Percentiles rank a stretch among this genome's conserved stretches.
These are phyloP conservation scores for Pistacia integerrima DNA, from an alignment of 345 rosid species.

Conservation along the genomic window DNA sequence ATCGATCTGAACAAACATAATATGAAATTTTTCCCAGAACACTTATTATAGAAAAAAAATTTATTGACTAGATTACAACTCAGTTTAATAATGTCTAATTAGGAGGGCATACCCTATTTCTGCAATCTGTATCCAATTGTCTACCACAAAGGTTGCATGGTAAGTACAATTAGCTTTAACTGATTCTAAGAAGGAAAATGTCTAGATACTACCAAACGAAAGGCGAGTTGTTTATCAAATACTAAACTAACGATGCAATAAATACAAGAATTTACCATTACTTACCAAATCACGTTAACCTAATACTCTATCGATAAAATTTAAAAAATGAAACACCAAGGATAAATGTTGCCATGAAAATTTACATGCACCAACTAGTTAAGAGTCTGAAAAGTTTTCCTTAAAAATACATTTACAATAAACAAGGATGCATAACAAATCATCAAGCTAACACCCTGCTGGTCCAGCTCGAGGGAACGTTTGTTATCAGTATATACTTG, in stretches of 20 bases:
- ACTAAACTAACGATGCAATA: background rate
- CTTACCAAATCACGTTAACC: background rate
- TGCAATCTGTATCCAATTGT: background rate
- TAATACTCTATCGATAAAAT: background rate
- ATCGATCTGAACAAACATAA: background rate
- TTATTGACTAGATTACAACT: background rate
- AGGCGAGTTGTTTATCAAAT: background rate
- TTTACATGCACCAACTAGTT: background rate
- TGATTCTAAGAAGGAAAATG: constrained; percentile 4
- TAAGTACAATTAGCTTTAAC: background rate
- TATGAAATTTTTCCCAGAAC: background rate
- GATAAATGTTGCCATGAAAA: constrained; percentile 5
- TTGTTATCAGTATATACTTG: background rate
- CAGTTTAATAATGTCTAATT: background rate
- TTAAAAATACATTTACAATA: background rate
- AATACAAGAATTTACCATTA: constrained; percentile 2
- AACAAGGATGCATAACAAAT: background rate
- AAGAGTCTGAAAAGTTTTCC: background rate
- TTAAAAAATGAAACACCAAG: background rate
- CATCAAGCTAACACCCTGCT: background rate
- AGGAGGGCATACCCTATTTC: background rate
- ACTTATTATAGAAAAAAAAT: background rate
- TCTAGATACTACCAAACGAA: background rate
- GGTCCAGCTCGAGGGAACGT: background rate
- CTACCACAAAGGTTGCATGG: background rate